Evolutionary conservation across 768 basidiomycete species (phyloP), one percentile per base, ranked within the genome.

Genomic region (Boletus patriciae): DNA sequence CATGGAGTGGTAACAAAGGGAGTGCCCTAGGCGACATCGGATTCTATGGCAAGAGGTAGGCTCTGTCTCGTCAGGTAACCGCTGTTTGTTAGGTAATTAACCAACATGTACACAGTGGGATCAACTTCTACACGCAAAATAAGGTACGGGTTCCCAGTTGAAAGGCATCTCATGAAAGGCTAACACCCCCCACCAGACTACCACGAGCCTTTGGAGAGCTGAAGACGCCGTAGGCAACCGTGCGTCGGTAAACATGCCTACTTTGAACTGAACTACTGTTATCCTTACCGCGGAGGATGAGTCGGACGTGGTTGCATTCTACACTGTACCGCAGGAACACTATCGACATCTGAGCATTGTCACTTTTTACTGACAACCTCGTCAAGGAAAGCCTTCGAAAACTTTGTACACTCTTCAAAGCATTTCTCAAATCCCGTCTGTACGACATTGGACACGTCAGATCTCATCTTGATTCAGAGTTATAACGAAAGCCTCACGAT

Each of bases 51-150:
- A 90, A 89, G 73, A 83, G 86, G 88, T 87, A 60, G 58, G 77
- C 61, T 38, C 33, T 16, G 2, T 54, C 42, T 10, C 15, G 3
- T 12, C 33, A 46, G 12, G 8, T 41, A 19, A 29, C 34, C 23
- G 45, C 33, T 19, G n/a, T 18, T 21, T 33, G 46, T 15, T 23
- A 12, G 15, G 25, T 46, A 56, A 42, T 52, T 54, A 23, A 62
- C 21, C 9, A 27, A 49, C 19, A 25, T 29, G 16, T 46, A 50
- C 29, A 7, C 65, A 88, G 90, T 60, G 95, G 92, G 25, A 82
- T 98, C 74, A 91, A 91, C 71, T 98, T 98, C 77, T 98, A 94
- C 70, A 98, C 96, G 4, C 90, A 94, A 73, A 88, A 93, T 73
- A 98, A 97, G 85, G 88, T 84, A 61, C 54, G 64, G 1, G 3